These are phyloP conservation scores for Symbiodinium pilosum DNA, from an alignment of 73 alveolate species.

Conservation along the genomic window DNA sequence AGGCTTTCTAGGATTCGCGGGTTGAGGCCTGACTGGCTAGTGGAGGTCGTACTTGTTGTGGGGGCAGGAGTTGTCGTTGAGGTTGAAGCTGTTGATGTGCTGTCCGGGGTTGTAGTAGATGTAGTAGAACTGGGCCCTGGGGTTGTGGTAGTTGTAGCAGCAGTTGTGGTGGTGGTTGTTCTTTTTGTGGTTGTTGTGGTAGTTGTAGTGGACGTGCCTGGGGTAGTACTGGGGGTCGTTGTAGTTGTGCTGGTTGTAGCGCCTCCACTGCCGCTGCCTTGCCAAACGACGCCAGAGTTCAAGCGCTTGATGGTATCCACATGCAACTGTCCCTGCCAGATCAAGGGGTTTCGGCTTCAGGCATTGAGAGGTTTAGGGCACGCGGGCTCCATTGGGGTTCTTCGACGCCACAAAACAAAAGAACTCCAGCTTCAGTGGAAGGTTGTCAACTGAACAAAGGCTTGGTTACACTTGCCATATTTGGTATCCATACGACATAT, in stretches of 20 bases:
- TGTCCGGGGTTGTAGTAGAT: not conserved
- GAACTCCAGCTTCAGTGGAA: too few relatives aligned
- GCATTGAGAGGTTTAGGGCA: too few relatives aligned
- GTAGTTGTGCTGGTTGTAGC: not conserved
- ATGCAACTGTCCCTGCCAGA: slow-evolving; percentile 58
- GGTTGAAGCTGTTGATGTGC: not conserved
- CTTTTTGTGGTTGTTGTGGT: not conserved
- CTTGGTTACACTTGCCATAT: too few relatives aligned
- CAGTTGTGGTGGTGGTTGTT: not conserved
- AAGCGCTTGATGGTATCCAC: slow-evolving; percentile 57
- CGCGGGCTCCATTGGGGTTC: too few relatives aligned
- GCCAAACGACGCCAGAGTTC: not conserved
- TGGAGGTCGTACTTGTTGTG: not conserved
- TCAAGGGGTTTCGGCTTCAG: too few relatives aligned
- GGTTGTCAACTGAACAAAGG: too few relatives aligned
- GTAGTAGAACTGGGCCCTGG: not conserved
- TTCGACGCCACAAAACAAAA: too few relatives aligned
- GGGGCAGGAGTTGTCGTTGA: not conserved
- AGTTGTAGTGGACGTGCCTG: not conserved
- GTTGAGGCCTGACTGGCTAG: too few relatives aligned
- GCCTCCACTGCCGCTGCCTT: not conserved
- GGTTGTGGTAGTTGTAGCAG: not conserved
- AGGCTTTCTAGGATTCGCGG: too few relatives aligned
- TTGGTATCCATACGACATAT: too few relatives aligned
- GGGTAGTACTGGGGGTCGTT: not conserved